Conservation (phyloP, 805 yeast genomes). For the Monosporozyma servazzii region DNA sequence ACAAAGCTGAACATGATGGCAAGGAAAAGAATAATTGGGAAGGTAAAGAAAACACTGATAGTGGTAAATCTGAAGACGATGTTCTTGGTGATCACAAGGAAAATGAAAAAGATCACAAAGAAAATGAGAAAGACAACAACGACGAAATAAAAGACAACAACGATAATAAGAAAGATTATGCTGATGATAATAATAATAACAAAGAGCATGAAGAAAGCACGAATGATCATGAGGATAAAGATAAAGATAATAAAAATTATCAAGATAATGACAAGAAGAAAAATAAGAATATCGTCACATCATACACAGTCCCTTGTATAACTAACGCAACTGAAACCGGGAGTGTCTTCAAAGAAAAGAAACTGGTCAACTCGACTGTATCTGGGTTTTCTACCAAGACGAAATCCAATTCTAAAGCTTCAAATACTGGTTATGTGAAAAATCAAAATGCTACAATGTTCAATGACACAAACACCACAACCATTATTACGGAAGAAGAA, state of each 20-base stretch:
- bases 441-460: neutral
- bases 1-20: neutral
- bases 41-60: slow-evolving; percentile 1
- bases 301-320: neutral
- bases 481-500: neutral
- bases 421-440: neutral
- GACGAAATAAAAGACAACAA: neutral
- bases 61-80: neutral
- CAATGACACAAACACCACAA: neutral
- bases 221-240: neutral
- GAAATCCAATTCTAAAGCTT: neutral
- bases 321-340: neutral
- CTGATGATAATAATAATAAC: neutral
- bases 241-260: slow-evolving; percentile 2
- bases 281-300: neutral
- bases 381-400: neutral
- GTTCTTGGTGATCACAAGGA: neutral
- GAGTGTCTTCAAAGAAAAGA: neutral
- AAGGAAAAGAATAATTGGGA: neutral
- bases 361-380: neutral
- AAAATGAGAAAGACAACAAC: neutral
- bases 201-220: neutral
- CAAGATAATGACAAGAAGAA: slow-evolving; percentile 1
- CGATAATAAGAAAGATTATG: neutral
- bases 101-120: neutral